phyloP scores from a whole-genome alignment of 2,329 filamentous ascomycete genomes.

The Neophaeococcomyces mojaviensis region DNA sequence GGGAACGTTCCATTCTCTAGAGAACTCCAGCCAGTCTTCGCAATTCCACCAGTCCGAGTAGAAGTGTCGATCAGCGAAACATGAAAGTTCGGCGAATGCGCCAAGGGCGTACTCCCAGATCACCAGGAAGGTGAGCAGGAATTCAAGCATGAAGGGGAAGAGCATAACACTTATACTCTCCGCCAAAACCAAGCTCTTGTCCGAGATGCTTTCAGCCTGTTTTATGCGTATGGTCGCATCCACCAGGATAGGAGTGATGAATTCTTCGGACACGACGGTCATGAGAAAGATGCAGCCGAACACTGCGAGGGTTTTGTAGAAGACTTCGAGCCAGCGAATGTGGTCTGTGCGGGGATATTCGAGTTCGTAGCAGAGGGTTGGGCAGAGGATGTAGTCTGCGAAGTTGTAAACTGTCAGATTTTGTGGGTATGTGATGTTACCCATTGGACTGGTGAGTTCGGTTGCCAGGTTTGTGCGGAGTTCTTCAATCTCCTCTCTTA shows the following conservation, averaged over 20 bases:
- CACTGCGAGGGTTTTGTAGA: slow-evolving; percentile 77
- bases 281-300: slow-evolving; percentile 96
- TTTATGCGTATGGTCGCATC: slow-evolving; percentile 58
- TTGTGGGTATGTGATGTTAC: slow-evolving; percentile 78
- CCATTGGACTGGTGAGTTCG: slow-evolving; percentile 84
- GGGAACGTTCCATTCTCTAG: slow-evolving; percentile 93
- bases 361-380: slow-evolving; percentile 93
- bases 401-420: slow-evolving; percentile 83
- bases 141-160: slow-evolving; percentile 95
- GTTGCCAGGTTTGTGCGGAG: slow-evolving; percentile 80
- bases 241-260: slow-evolving; percentile 80
- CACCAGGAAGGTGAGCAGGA: slow-evolving; percentile 90
- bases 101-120: slow-evolving; percentile 97
- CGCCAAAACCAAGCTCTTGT: slow-evolving; percentile 70
- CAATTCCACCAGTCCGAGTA: slow-evolving; percentile 70
- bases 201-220: slow-evolving; percentile 42
- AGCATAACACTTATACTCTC: slow-evolving; percentile 87
- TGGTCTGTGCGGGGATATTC: slow-evolving; percentile 77
- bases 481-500: slow-evolving; percentile 52
- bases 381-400: slow-evolving; percentile 79
- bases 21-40: slow-evolving; percentile 71
- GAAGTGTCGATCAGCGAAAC: slow-evolving; percentile 89
- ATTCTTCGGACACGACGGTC: slow-evolving; percentile 85
- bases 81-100: slow-evolving; percentile 87
- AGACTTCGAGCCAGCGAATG: slow-evolving; percentile 73